These are phyloP conservation scores for Trichoderma asperellum DNA, from an alignment of 2,329 filamentous ascomycete species.

Conservation along the genomic window DNA sequence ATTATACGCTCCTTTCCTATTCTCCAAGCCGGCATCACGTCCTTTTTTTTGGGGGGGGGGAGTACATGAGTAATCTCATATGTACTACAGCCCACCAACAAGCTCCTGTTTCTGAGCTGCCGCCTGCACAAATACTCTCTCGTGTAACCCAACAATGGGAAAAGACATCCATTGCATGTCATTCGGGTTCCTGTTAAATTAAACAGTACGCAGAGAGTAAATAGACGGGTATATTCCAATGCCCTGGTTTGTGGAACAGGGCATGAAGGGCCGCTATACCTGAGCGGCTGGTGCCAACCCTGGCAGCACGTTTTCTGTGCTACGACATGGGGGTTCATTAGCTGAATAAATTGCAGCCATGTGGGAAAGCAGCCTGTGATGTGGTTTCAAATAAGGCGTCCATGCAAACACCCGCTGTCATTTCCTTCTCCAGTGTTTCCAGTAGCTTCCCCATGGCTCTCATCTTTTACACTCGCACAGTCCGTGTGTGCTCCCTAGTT, in stretches of 20 bases:
- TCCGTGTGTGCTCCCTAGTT: not conserved
- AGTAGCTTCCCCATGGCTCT: not conserved
- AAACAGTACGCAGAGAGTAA: not conserved
- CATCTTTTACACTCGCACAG: not conserved
- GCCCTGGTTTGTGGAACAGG: not conserved
- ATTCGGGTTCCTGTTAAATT: not conserved
- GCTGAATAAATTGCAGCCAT: not conserved
- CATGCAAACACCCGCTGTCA: constrained; percentile 15
- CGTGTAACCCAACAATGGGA: not conserved
- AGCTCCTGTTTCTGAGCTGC: not conserved
- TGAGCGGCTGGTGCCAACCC: not conserved
- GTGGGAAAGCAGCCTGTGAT: not conserved
- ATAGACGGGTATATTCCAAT: constrained; percentile 1
- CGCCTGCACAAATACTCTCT: constrained; percentile 14
- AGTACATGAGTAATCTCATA: not conserved
- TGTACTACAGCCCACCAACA: not conserved
- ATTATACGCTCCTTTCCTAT: not conserved
- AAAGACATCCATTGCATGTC: not conserved
- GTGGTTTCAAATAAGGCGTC: not conserved
- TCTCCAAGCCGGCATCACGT: not conserved
- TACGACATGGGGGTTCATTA: not conserved
- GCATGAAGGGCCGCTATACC: not conserved
- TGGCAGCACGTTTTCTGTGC: not conserved
- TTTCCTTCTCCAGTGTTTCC: not conserved
- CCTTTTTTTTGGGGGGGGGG: not conserved